Evolutionary conservation across 345 rosid species (phyloP).

Genomic region (Reutealis trisperma): DNA sequence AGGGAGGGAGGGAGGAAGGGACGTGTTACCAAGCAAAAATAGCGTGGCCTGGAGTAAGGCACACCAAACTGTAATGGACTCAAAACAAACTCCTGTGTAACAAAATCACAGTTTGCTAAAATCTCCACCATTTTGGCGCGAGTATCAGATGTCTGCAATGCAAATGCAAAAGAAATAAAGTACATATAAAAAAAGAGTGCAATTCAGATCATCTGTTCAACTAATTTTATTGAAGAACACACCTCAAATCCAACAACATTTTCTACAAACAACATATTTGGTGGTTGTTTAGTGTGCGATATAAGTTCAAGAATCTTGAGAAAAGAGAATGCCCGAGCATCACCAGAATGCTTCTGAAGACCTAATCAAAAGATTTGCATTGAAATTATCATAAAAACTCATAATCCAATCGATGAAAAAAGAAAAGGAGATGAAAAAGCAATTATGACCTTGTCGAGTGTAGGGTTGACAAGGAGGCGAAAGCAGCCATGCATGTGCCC

Average conservation of each 20-base stretch:
- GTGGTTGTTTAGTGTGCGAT: slow-evolving; percentile 59
- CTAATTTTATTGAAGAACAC: slow-evolving; percentile 21
- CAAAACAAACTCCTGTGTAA: slow-evolving; percentile 79
- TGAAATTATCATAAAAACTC: slow-evolving; percentile 16
- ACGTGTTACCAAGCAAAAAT: slow-evolving; percentile 78
- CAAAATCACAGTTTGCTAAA: slow-evolving; percentile 50
- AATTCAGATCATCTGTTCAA: slow-evolving; percentile 2
- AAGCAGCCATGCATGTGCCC: slow-evolving; percentile 90
- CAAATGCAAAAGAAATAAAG: slow-evolving; percentile 12
- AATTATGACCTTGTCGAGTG: slow-evolving; percentile 78
- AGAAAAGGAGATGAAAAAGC: not conserved
- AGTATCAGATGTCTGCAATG: slow-evolving; percentile 78
- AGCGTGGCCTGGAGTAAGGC: slow-evolving; percentile 98
- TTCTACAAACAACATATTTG: slow-evolving; percentile 67
- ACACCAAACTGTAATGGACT: slow-evolving; percentile 91
- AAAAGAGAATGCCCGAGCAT: slow-evolving; percentile 90
- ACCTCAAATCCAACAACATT: slow-evolving; percentile 95
- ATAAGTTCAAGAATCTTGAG: slow-evolving; percentile 89
- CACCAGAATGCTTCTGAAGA: slow-evolving; percentile 88
- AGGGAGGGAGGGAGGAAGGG: slow-evolving; percentile 11
- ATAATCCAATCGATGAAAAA: not conserved
- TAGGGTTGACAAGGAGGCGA: slow-evolving; percentile 99
- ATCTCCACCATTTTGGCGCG: slow-evolving; percentile 68
- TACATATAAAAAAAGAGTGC: not conserved
- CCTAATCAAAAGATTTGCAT: slow-evolving; percentile 46